Percentiles rank a stretch among this genome's conserved stretches.
These are phyloP conservation scores for Elaeagnus macrophylla DNA, from an alignment of 306 rosid genomes.

Conservation along the genomic window DNA sequence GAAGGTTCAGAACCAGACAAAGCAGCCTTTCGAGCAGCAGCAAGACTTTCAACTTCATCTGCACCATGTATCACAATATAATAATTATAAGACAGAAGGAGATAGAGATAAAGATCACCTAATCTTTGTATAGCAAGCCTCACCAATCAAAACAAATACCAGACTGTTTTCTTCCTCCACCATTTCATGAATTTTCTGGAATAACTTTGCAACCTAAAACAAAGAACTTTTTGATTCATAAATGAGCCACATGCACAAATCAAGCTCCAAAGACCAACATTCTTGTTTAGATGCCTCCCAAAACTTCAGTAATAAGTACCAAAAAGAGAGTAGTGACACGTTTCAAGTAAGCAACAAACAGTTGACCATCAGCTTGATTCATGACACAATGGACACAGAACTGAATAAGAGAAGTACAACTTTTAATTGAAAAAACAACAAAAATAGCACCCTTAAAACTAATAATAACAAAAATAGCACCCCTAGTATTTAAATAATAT, in stretches of 20 bases:
- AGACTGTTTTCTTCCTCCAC: constrained; percentile 85
- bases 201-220: constrained; percentile 77
- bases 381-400: no score
- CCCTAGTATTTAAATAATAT: no score
- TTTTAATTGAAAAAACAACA: no score
- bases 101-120: constrained; percentile 16
- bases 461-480: no score
- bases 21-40: constrained; percentile 97
- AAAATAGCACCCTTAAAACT: no score
- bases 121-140: constrained; percentile 32
- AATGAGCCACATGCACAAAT: constrained; percentile 1
- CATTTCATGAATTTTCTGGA: constrained; percentile 93
- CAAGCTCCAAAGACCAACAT: neutral
- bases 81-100: constrained; percentile 17
- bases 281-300: neutral
- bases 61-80: constrained; percentile 22
- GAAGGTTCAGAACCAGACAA: constrained; percentile 98
- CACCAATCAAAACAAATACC: constrained; percentile 98
- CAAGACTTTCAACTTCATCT: constrained; percentile 99
- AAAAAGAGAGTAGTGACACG: neutral
- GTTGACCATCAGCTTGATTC: no score
- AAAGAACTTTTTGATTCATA: neutral
- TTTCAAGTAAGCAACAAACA: no score
- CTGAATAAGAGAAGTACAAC: no score
- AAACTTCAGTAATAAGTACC: neutral